Conservation (phyloP, 257 asterid species). For the Ilex aquifolium region DNA sequence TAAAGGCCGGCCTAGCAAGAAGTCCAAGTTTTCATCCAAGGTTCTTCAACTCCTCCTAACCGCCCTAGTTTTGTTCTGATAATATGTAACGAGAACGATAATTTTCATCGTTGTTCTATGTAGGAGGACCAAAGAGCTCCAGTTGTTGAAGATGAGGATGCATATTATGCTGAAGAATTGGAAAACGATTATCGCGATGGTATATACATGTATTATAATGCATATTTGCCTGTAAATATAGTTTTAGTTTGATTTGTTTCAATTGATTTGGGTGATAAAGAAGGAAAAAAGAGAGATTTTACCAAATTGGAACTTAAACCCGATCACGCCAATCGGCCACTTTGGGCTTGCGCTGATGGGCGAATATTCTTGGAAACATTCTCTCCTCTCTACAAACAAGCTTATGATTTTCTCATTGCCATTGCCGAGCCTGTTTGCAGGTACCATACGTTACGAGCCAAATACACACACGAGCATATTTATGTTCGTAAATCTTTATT, state of each 20-base stretch:
- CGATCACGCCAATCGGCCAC: conserved; percentile 75
- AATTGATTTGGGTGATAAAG: conserved; percentile 15
- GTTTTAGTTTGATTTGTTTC: too few relatives aligned
- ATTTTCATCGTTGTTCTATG: background rate
- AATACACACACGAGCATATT: background rate
- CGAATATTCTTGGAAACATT: conserved; percentile 91
- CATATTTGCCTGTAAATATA: too few relatives aligned
- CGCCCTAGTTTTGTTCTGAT: too few relatives aligned
- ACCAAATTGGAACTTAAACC: conserved; percentile 86
- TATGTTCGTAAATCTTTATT: background rate
- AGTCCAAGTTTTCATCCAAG: conserved; percentile 56
- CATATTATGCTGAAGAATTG: conserved; percentile 42
- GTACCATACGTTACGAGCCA: conserved; percentile 19
- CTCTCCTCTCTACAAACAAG: conserved; percentile 82
- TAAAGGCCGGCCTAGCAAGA: conserved; percentile 65
- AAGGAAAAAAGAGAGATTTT: conserved; percentile 78
- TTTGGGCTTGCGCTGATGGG: conserved; percentile 97
- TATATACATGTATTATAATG: conserved; percentile 7
- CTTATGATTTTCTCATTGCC: conserved; percentile 95
- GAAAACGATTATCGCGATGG: conserved; percentile 74
- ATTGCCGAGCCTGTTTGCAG: conserved; percentile 97
- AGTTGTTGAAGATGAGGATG: conserved; percentile 36
- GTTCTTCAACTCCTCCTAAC: conserved; percentile 15
- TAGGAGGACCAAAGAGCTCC: conserved; percentile 56
- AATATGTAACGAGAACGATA: too few relatives aligned